Percentiles rank a stretch among this genome's conserved stretches.
Evolutionary conservation across 2,329 filamentous ascomycete species (phyloP).

Genomic region (Hyphodiscus sp.): DNA sequence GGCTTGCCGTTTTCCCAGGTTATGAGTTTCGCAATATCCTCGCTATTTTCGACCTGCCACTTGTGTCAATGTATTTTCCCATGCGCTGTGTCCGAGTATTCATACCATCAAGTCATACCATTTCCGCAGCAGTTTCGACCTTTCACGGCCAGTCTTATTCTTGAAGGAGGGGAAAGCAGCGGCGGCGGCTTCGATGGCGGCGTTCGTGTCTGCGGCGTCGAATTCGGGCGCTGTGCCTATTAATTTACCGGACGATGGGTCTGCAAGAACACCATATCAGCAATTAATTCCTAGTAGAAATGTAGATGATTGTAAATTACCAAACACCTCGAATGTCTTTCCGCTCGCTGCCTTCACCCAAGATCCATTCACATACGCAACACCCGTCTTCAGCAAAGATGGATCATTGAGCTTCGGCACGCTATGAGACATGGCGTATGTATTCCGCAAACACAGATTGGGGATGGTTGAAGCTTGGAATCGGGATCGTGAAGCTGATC

Average conservation of each 20-base stretch:
- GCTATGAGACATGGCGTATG: conserved; percentile 24
- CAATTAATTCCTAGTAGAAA: not conserved
- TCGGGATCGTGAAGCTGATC: conserved; percentile 17
- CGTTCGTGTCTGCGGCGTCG: conserved; percentile 67
- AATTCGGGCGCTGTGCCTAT: conserved; percentile 87
- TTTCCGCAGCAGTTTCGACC: conserved; percentile 65
- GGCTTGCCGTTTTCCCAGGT: conserved; percentile 92
- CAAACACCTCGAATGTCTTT: conserved; percentile 83
- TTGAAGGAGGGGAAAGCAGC: conserved; percentile 68
- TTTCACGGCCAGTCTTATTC: conserved; percentile 65
- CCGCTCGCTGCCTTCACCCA: conserved; percentile 82
- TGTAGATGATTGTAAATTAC: conserved; percentile 32
- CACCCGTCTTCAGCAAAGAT: conserved; percentile 76
- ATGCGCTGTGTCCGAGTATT: not conserved
- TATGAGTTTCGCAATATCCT: conserved; percentile 76
- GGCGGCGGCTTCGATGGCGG: conserved; percentile 77
- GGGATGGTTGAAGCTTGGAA: conserved; percentile 24
- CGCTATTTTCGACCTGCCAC: conserved; percentile 53
- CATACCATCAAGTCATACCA: conserved; percentile 73
- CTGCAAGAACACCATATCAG: conserved; percentile 34
- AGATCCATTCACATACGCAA: conserved; percentile 83
- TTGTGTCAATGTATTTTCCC: conserved; percentile 3
- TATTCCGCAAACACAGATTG: conserved; percentile 14
- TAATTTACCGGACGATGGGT: conserved; percentile 74
- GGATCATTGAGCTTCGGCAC: conserved; percentile 63